Percentiles rank a stretch among this genome's conserved stretches.
Conservation (phyloP, 495 filamentous ascomycete species). For the Tirmania nivea region DNA sequence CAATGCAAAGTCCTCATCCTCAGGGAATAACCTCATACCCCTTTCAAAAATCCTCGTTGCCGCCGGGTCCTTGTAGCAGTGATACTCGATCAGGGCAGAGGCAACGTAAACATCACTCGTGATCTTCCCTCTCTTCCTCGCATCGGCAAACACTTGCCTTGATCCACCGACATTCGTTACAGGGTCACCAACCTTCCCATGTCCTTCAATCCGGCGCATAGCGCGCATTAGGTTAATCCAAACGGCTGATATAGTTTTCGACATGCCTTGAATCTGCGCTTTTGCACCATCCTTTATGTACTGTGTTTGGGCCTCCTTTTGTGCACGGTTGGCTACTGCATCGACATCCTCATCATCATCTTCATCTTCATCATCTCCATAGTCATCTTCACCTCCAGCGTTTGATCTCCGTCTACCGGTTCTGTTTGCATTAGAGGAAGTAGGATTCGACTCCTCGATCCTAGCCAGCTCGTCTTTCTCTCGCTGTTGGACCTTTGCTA, state of each 20-base stretch:
- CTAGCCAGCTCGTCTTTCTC: conserved; percentile 48
- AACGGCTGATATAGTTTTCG: conserved; percentile 60
- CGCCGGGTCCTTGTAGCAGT: conserved; percentile 81
- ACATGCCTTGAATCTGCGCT: conserved; percentile 48
- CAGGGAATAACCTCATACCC: conserved; percentile 74
- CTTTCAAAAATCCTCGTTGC: conserved; percentile 89
- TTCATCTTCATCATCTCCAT: conserved; percentile 38
- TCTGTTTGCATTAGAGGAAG: conserved; percentile 24
- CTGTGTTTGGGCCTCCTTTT: conserved; percentile 43
- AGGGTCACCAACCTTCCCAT: conserved; percentile 46
- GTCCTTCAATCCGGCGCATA: conserved; percentile 84
- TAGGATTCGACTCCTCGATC: conserved; percentile 36
- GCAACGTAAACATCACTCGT: conserved; percentile 88
- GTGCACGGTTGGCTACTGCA: conserved; percentile 29
- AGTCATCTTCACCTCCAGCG: conserved; percentile 34
- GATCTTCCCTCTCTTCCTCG: conserved; percentile 60
- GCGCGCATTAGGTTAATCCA: conserved; percentile 90
- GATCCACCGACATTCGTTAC: conserved; percentile 37
- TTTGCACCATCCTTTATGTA: conserved; percentile 47
- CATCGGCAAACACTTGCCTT: conserved; percentile 68
- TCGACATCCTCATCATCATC: conserved; percentile 36
- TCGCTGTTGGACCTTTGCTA: conserved; percentile 47
- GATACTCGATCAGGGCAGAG: conserved; percentile 75
- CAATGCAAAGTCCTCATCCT: conserved; percentile 74
- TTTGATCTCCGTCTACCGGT: conserved; percentile 39